Evolutionary conservation across 768 basidiomycete genomes (phyloP).

Genomic region (Russula emetica): DNA sequence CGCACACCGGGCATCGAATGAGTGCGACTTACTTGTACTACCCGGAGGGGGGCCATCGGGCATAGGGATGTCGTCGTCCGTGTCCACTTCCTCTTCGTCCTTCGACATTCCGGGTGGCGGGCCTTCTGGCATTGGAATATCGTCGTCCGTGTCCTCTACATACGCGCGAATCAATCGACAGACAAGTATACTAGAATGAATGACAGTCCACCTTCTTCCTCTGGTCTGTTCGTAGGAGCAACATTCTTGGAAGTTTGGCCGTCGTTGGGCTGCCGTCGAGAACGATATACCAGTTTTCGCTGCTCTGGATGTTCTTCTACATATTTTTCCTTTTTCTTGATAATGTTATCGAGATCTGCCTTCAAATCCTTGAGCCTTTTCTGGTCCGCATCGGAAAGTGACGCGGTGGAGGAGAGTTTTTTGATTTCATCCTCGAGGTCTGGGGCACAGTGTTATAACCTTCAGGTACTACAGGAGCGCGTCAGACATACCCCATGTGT

Average conservation of each 20-base stretch:
- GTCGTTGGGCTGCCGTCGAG: constrained; percentile 41
- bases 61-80: constrained; percentile 61
- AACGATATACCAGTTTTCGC: constrained; percentile 72
- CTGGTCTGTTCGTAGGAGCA: constrained; percentile 24
- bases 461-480: background rate
- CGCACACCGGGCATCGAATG: constrained; percentile 33
- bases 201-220: constrained; percentile 42
- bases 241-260: constrained; percentile 42
- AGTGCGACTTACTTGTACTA: constrained; percentile 32
- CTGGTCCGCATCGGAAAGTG: constrained; percentile 49
- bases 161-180: background rate
- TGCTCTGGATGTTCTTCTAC: constrained; percentile 92
- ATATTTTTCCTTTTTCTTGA: constrained; percentile 87
- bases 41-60: constrained; percentile 54
- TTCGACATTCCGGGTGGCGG: constrained; percentile 47
- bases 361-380: constrained; percentile 68
- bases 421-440: constrained; percentile 80
- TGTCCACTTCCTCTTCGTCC: constrained; percentile 25
- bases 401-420: constrained; percentile 50
- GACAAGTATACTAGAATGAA: constrained; percentile 5
- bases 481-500: constrained; percentile 65
- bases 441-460: constrained; percentile 32
- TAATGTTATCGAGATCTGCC: constrained; percentile 72
- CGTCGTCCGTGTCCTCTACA: constrained; percentile 45
- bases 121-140: constrained; percentile 61